Evolutionary conservation across 352 stramenopile species (phyloP).

Genomic region (Phytophthora uliginosa): DNA sequence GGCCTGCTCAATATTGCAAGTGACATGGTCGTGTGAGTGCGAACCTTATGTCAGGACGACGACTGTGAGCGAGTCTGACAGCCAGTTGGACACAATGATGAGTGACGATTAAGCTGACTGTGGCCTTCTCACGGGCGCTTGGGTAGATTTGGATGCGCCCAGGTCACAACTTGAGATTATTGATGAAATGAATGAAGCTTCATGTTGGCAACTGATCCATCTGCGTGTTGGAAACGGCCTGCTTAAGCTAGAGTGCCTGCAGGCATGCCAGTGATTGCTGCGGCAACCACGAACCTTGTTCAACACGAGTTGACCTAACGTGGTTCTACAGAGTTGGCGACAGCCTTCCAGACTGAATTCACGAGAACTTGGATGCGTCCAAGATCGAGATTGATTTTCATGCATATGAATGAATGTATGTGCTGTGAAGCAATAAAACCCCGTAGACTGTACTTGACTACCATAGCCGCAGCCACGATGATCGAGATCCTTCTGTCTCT

Average conservation of each 20-base stretch:
- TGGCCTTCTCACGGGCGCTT: too few relatives aligned
- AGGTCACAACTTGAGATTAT: not conserved
- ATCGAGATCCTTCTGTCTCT: too few relatives aligned
- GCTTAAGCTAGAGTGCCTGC: not conserved
- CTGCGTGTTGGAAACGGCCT: too few relatives aligned
- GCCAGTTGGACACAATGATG: not conserved
- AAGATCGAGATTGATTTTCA: not conserved
- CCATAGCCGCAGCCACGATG: not conserved
- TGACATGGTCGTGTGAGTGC: not conserved
- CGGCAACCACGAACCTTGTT: not conserved
- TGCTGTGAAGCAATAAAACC: not conserved
- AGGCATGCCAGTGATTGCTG: not conserved
- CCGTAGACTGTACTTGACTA: not conserved
- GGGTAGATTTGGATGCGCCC: not conserved
- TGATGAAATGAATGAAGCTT: not conserved
- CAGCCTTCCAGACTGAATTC: not conserved
- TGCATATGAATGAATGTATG: not conserved
- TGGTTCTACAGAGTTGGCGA: not conserved
- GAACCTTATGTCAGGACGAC: not conserved
- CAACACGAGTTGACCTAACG: not conserved
- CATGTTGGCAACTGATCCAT: too few relatives aligned
- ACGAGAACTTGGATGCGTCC: not conserved
- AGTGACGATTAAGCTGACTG: not conserved
- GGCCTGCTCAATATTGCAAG: not conserved
- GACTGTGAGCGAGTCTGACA: not conserved